Conservation (phyloP, 371 early-diverging fungal genomes). For the Lichtheimia ramosa region DNA sequence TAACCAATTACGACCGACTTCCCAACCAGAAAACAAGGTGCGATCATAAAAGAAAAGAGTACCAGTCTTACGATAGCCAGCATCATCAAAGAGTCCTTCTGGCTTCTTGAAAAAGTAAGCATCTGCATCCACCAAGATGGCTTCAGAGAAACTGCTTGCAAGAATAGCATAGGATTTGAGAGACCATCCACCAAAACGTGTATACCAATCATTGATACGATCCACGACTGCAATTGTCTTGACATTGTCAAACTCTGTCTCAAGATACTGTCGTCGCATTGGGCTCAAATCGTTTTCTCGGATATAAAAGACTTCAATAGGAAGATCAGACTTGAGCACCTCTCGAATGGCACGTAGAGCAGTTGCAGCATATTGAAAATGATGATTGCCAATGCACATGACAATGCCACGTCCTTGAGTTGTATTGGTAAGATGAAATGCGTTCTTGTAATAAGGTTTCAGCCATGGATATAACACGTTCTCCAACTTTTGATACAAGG, state of each 20-base stretch:
- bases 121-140: conserved; percentile 77
- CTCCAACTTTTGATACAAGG: conserved; percentile 17
- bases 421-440: conserved; percentile 23
- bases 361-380: conserved; percentile 59
- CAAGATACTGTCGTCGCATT: conserved; percentile 34
- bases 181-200: conserved; percentile 60
- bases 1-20: conserved; percentile 39
- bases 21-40: conserved; percentile 42
- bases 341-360: conserved; percentile 57
- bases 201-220: conserved; percentile 44
- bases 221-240: conserved; percentile 48
- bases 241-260: conserved; percentile 43
- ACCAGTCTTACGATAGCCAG: conserved; percentile 57
- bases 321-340: conserved; percentile 57
- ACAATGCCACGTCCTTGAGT: conserved; percentile 62
- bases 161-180: conserved; percentile 68
- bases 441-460: conserved; percentile 20
- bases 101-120: conserved; percentile 68
- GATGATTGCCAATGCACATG: conserved; percentile 64
- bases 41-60: conserved; percentile 69
- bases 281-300: conserved; percentile 55
- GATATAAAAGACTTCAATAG: conserved; percentile 72
- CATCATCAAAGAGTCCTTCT: conserved; percentile 52
- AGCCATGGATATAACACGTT: conserved; percentile 29
- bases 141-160: conserved; percentile 63